Evolutionary conservation across 352 stramenopile genomes (phyloP), one percentile per base, ranked within the genome.

Genomic region (Pythium volutum): DNA sequence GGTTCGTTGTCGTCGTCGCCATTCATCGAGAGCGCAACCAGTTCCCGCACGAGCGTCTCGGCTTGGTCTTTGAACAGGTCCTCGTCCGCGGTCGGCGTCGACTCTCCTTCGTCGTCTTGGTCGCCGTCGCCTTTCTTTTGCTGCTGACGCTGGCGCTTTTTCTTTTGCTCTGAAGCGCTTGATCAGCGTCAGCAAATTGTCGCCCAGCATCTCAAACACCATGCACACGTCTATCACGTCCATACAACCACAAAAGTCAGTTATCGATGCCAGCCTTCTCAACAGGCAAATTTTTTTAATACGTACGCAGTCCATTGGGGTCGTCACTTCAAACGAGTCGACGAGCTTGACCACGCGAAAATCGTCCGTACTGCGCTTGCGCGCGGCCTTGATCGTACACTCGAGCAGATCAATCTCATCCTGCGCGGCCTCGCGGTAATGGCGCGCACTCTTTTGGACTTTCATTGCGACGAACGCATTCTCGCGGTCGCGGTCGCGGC

Each of bases 171-270:
- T 98, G 75, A 98, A 99, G 48, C 97, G 95, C 80, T 99, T 99
- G 74, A 99, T 99, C 22, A 99, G 87, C 27, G 89, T 97, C 36
- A 99, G 75, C 34, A 99, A 73, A 70, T 99, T 99, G 68, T 97
- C 97, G 18, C 98, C 98, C 25, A 99, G 87, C 86, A 99, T 98
- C 69, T 98, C 96, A 64, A 99, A 99, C 20, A 99, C 96, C 96
- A 99, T 99, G 62, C 97, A 99, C 59, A 99, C 95, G 34, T 95
- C 73, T 84, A 55, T 25, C 43, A 43, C 20, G 20, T n/a, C 1
- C 31, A 12, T 55, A 45, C 27, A 43, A 43, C 7, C n/a, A 43
- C 18, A 11, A 18, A 22, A 36, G n/a, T n/a, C n/a, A n/a, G n/a
- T n/a, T n/a, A n/a, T n/a, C n/a, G n/a, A n/a, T n/a, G n/a, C n/a